Base-by-base conservation (phyloP, 768 basidiomycete species). In the Tricholoma furcatifolium region DNA sequence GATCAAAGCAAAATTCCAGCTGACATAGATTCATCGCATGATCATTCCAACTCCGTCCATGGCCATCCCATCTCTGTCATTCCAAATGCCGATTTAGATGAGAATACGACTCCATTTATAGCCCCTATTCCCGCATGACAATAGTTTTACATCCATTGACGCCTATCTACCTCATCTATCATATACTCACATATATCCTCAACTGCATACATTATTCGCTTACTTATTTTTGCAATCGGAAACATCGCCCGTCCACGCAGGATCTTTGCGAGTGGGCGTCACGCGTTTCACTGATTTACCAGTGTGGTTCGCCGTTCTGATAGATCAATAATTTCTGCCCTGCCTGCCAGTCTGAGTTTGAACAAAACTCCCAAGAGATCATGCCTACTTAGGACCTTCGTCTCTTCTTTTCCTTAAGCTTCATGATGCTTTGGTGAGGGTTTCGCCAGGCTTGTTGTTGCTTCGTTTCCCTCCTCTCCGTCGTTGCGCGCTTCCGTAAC, bases 311-410 rank as follows among this genome's bases (percentile, higher is more conserved):
- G 40, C 39, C 50, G 39, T 17, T 30, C 27, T 27, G 27, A 27
- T 27, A 27, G 39, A 53, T 53, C 55, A 55, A 47, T 45, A 55
- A 47, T 45, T 30, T 23, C 6, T 48, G 35, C 27, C 27, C 27
- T 27, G 27, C 27, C 36, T 54, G 54, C 49, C 52, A 47, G 32
- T 35, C 59, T 51, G 59, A 60, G 59, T 60, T 57, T 55, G 32
- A 60, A 57, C 42, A 21, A 20, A 2, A 6, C 30, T 12, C 14
- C n/a, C 40, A 27, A 47, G 12, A 18, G 50, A 35, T 51, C 40
- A 43, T 31, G n/a, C 35, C 34, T 21, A 23, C 36, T 21, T 34
- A 21, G 24, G 27, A 12, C 15, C n/a, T 27, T 2, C 11, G 9
- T 20, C n/a, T 17, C n/a, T 43, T 35, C 47, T 40, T 44, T 56